Conservation (phyloP, 257 asterid species). For the Orobanche coerulescens region DNA sequence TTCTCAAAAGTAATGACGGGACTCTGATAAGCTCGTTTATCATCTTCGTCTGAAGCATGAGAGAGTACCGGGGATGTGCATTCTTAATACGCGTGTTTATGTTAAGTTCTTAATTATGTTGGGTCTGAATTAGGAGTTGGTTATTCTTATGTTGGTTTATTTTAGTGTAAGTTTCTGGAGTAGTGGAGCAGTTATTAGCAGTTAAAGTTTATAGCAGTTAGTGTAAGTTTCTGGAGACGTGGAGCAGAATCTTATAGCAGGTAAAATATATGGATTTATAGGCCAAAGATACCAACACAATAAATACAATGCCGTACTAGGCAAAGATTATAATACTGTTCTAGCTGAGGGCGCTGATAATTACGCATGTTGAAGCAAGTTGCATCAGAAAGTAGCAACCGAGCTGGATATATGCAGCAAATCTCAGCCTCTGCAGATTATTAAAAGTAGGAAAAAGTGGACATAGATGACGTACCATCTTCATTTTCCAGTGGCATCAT, state of each 20-base stretch:
- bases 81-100: no score
- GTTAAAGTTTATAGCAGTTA: no score
- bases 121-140: no score
- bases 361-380: conserved; percentile 17
- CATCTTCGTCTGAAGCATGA: no score
- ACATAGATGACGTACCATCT: conserved; percentile 45
- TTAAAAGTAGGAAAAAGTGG: conserved; percentile 14
- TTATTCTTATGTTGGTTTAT: no score
- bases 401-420: conserved; percentile 12
- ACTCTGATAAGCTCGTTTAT: not conserved
- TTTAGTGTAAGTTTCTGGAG: no score
- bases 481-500: conserved; percentile 76
- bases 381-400: conserved; percentile 12
- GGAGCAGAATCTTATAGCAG: no score
- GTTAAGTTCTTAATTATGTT: no score
- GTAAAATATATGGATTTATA: not conserved
- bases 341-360: not conserved
- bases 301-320: conserved; percentile 6
- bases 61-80: no score
- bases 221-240: no score
- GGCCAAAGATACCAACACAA: not conserved
- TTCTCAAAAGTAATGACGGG: conserved; percentile 4
- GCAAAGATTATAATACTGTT: not conserved
- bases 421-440: conserved; percentile 3
- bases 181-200: no score